A percentile compares a stretch with the other conserved stretches of the same genome.
Evolutionary conservation across 192 early-diverging fungal species (phyloP).

Genomic region (Backusella parvicylindrica): DNA sequence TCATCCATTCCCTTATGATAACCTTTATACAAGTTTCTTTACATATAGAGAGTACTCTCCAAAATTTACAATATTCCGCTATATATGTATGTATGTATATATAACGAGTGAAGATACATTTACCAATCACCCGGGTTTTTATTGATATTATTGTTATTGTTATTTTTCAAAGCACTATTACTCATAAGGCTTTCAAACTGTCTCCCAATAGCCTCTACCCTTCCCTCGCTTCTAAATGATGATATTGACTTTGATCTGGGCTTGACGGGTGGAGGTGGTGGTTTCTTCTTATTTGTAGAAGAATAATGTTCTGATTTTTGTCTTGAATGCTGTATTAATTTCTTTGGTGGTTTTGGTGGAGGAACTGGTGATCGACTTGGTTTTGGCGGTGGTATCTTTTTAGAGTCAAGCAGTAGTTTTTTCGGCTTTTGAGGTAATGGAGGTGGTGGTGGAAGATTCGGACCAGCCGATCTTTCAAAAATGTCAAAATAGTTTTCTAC

Average conservation of each 20-base stretch:
- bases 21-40: too few relatives aligned
- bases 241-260: conserved; percentile 32
- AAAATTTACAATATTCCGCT: background rate
- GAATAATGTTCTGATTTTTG: conserved; percentile 12
- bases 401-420: background rate
- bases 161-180: background rate
- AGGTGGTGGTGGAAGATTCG: conserved; percentile 6
- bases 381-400: conserved; percentile 3
- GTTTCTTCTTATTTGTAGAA: background rate
- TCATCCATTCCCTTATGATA: too few relatives aligned
- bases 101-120: background rate
- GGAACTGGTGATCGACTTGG: conserved; percentile 2
- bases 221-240: background rate
- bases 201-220: conserved; percentile 22
- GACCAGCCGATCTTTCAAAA: conserved; percentile 22
- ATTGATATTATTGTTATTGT: background rate
- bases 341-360: background rate
- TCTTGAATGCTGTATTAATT: background rate
- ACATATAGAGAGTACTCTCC: too few relatives aligned
- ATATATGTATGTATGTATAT: background rate
- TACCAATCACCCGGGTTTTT: background rate
- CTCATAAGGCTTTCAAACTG: conserved; percentile 20
- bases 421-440: conserved; percentile 14
- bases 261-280: conserved; percentile 6
- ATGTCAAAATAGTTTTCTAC: conserved; percentile 37